These are phyloP conservation scores for Wickerhamiella bombiphila DNA, from an alignment of 805 yeast species.

Conservation along the genomic window DNA sequence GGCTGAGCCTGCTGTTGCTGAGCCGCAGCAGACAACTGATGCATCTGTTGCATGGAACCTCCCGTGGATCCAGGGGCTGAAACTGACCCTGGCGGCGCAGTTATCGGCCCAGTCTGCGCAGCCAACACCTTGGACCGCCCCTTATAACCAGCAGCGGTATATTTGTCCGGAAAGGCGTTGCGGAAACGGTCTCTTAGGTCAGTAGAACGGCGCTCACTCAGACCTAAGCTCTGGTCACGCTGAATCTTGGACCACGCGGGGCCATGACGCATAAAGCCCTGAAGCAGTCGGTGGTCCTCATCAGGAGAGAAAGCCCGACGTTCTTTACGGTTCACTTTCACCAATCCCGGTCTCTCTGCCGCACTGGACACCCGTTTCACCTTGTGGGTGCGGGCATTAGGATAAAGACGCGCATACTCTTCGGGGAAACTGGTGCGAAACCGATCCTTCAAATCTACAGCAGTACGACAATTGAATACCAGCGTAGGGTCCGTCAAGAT, in stretches of 20 bases:
- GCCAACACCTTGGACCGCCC: constrained; percentile 19
- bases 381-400: constrained; percentile 32
- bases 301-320: constrained; percentile 29
- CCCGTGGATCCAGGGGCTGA: too few species aligned
- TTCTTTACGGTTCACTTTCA: constrained; percentile 31
- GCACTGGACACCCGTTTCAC: constrained; percentile 17
- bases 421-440: constrained; percentile 33
- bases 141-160: constrained; percentile 32
- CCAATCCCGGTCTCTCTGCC: constrained; percentile 19
- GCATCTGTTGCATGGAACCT: too few species aligned
- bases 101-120: constrained; percentile 4
- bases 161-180: constrained; percentile 31
- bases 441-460: constrained; percentile 32
- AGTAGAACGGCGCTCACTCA: constrained; percentile 29
- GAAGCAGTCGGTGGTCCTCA: constrained; percentile 29
- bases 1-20: constrained; percentile 1
- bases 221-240: constrained; percentile 26
- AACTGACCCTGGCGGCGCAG: too few species aligned
- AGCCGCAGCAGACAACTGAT: constrained; percentile 4
- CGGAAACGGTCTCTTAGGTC: constrained; percentile 32
- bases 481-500: constrained; percentile 29
- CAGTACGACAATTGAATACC: constrained; percentile 30
- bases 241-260: constrained; percentile 34
- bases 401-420: constrained; percentile 30
- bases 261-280: constrained; percentile 30